Conservation (phyloP, 208 protist genomes). For the Endotrypanum monterogeii region DNA sequence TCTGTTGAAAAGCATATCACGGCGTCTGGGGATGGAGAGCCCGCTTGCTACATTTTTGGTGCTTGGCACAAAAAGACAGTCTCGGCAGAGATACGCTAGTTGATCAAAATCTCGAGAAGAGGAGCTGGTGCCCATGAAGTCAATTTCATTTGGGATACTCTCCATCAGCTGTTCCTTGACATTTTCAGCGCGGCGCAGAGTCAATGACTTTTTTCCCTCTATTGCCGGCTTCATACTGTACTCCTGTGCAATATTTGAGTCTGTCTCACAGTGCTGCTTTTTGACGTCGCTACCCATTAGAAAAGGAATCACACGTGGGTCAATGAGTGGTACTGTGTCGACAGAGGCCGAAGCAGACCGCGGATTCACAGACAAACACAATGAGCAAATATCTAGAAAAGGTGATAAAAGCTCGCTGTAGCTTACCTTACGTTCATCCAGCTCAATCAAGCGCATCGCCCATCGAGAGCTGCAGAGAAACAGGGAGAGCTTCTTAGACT, state of each 20-base stretch:
- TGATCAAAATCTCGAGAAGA: constrained; percentile 78
- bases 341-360: constrained; percentile 29
- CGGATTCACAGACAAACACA: constrained; percentile 54
- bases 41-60: constrained; percentile 7
- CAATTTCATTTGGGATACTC: constrained; percentile 62
- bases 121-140: constrained; percentile 53
- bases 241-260: background rate
- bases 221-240: background rate
- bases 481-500: constrained; percentile 36
- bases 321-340: constrained; percentile 66
- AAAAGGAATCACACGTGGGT: constrained; percentile 35
- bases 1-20: constrained; percentile 49
- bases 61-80: constrained; percentile 44
- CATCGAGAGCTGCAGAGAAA: constrained; percentile 62
- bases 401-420: constrained; percentile 51
- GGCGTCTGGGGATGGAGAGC: constrained; percentile 7
- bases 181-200: constrained; percentile 13
- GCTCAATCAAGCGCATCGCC: constrained; percentile 38
- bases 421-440: constrained; percentile 26
- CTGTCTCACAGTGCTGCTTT: background rate
- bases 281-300: constrained; percentile 14
- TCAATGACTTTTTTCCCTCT: constrained; percentile 22
- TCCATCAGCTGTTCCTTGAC: constrained; percentile 39
- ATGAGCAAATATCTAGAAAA: constrained; percentile 49
- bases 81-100: constrained; percentile 63